These are phyloP conservation scores for Alloteropsis angusta DNA, from an alignment of 202 grass and related monocot genomes.

Conservation along the genomic window DNA sequence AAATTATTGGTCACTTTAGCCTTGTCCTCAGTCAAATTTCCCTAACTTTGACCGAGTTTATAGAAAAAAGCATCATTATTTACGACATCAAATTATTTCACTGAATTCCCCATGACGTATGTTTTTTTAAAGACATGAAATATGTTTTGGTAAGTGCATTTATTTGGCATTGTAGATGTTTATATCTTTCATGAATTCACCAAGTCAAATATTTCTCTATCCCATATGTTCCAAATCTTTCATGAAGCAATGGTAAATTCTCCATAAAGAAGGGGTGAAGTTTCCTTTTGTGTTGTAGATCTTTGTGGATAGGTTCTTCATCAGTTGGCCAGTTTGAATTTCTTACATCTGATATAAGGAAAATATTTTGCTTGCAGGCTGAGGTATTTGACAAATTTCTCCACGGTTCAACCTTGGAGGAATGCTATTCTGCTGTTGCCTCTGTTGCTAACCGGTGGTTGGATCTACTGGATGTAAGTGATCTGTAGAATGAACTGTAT, in stretches of 20 bases:
- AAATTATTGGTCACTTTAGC: no score
- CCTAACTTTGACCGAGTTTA: no score
- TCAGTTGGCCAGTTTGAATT: conserved; percentile 14
- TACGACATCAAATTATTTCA: no score
- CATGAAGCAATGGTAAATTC: not conserved
- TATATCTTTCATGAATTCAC: no score
- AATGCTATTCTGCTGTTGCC: conserved; percentile 94
- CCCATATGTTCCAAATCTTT: not conserved
- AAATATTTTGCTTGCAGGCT: conserved; percentile 40
- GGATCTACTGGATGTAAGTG: conserved; percentile 89
- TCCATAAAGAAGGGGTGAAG: not conserved
- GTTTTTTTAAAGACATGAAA: no score
- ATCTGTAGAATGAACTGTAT: conserved; percentile 12
- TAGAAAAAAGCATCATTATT: no score
- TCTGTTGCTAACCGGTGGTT: conserved; percentile 95
- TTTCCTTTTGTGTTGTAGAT: not conserved
- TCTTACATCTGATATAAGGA: not conserved
- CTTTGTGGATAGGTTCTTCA: not conserved
- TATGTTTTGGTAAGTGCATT: no score
- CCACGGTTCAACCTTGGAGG: conserved; percentile 86
- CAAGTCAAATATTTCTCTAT: not conserved
- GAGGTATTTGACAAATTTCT: conserved; percentile 99
- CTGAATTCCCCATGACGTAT: no score
- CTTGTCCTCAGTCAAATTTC: no score
- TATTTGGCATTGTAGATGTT: no score